These are phyloP conservation scores for Trichosanthes cucumerina DNA, from an alignment of 306 rosid genomes.

Conservation along the genomic window DNA sequence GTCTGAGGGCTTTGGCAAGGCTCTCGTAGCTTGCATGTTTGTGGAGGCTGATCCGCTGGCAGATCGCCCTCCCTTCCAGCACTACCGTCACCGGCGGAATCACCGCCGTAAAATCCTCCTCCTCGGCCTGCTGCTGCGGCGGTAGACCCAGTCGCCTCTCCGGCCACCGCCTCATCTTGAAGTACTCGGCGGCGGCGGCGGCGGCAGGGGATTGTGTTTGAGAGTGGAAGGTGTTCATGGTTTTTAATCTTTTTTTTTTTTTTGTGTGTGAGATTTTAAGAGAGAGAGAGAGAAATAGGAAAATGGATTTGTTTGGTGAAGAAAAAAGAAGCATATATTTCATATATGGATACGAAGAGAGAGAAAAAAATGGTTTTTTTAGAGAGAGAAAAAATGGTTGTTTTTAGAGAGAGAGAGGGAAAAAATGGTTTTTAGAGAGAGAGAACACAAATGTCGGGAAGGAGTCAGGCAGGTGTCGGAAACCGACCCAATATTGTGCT, in stretches of 20 bases:
- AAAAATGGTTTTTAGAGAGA: not conserved
- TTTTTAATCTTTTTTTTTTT: not conserved
- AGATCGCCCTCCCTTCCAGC: slow-evolving; percentile 83
- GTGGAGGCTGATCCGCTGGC: slow-evolving; percentile 81
- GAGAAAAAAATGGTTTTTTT: not conserved
- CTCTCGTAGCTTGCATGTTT: slow-evolving; percentile 67
- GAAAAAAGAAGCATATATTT: not conserved
- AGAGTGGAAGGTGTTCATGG: slow-evolving; percentile 40
- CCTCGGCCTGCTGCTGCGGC: slow-evolving; percentile 9
- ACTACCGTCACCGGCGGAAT: slow-evolving; percentile 73
- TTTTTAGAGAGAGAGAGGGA: not conserved
- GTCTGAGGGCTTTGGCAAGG: slow-evolving; percentile 57
- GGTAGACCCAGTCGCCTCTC: slow-evolving; percentile 19
- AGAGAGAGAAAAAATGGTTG: too few species aligned
- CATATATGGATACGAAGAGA: not conserved
- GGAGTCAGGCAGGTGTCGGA: slow-evolving; percentile 29
- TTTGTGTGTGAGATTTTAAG: slow-evolving; percentile 11
- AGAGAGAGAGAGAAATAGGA: slow-evolving; percentile 4
- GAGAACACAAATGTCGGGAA: slow-evolving; percentile 46
- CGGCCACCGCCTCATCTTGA: slow-evolving; percentile 43
- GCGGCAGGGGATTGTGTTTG: slow-evolving; percentile 28
- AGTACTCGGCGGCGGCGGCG: slow-evolving; percentile 17
- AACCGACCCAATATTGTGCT: slow-evolving; percentile 25
- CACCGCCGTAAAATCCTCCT: slow-evolving; percentile 42
- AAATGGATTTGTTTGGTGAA: slow-evolving; percentile 14